phyloP scores from a whole-genome alignment of 192 early-diverging fungal genomes.

The Endogone sp. region DNA sequence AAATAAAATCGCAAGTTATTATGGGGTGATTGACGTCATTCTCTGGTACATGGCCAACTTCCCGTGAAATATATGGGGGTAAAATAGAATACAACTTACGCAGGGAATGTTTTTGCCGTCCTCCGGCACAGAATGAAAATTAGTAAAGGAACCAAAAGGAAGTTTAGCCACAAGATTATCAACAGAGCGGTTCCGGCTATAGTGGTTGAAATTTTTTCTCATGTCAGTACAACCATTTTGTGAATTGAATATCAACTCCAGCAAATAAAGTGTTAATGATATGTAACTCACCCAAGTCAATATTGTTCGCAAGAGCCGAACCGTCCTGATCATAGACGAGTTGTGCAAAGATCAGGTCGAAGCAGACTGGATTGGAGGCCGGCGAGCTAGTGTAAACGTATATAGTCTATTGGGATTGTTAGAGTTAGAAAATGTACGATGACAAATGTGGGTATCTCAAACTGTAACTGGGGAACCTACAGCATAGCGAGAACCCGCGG shows the following conservation, averaged over 20 bases:
- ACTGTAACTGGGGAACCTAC: background rate
- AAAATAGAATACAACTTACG: background rate
- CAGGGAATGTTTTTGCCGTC: background rate
- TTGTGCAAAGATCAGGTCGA: background rate
- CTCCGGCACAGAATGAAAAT: background rate
- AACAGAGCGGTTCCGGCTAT: background rate
- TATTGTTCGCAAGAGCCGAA: background rate
- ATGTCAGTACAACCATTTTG: background rate
- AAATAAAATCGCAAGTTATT: background rate
- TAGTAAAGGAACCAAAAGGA: background rate
- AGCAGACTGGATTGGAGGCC: background rate
- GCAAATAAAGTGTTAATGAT: too few relatives aligned
- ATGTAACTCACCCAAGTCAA: too few relatives aligned
- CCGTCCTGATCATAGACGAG: too few relatives aligned
- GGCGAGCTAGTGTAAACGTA: background rate
- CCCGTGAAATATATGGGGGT: background rate
- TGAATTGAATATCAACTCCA: too few relatives aligned
- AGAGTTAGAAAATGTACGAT: background rate
- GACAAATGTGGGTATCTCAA: background rate
- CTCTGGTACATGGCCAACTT: background rate
- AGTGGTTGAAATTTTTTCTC: background rate
- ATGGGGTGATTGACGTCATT: background rate
- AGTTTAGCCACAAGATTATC: background rate
- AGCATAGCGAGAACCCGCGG: too few relatives aligned
- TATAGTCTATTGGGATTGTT: background rate